These are phyloP conservation scores for Prunus yedoensis DNA, from an alignment of 331 rosid genomes.

Conservation along the genomic window DNA sequence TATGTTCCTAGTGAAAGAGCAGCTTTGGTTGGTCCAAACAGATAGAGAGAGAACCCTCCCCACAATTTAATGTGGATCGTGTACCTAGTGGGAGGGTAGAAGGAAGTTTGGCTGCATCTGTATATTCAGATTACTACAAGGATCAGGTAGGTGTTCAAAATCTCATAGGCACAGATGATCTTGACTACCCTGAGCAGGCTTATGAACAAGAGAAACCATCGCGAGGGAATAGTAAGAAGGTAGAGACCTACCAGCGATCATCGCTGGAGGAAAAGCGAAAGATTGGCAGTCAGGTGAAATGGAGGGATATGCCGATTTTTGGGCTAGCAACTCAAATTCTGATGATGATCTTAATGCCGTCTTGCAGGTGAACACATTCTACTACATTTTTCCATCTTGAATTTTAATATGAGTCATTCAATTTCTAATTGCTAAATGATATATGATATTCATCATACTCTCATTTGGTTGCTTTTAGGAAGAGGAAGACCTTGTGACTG, in stretches of 20 bases:
- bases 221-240: constrained; percentile 37
- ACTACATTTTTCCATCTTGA: constrained; percentile 3
- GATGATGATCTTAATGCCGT: constrained; percentile 70
- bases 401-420: constrained; percentile 5
- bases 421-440: not conserved
- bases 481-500: constrained; percentile 83
- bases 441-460: constrained; percentile 22
- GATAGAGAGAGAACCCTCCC: constrained; percentile 64
- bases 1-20: constrained; percentile 49
- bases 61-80: constrained; percentile 46
- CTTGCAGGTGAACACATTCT: constrained; percentile 61
- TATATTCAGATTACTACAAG: constrained; percentile 48
- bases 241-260: constrained; percentile 41
- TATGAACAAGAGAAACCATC: constrained; percentile 50
- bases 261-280: constrained; percentile 48
- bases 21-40: constrained; percentile 80
- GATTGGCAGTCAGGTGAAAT: constrained; percentile 44
- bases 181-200: constrained; percentile 42
- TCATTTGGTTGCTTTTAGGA: constrained; percentile 50
- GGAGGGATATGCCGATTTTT: constrained; percentile 36
- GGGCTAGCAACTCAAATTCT: constrained; percentile 33
- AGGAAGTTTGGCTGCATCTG: constrained; percentile 44
- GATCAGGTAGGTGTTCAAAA: constrained; percentile 52
- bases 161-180: constrained; percentile 43
- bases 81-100: constrained; percentile 65